Base-by-base conservation (phyloP, 2,329 filamentous ascomycete genomes). In the Aspergillus ochraceoroseus region DNA sequence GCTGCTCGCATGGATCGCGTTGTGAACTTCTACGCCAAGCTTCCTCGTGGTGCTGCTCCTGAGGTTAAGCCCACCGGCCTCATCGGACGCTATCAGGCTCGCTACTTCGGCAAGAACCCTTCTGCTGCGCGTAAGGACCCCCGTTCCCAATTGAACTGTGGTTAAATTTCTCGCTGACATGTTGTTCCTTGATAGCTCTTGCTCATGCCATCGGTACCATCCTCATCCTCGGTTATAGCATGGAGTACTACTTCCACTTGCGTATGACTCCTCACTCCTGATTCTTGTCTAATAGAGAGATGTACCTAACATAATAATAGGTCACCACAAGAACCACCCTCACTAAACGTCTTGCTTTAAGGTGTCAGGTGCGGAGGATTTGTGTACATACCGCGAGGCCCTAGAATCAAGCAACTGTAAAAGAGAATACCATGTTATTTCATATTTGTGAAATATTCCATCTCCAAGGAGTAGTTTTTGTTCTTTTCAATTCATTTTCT, bases 211-310 rank as follows among this genome's bases (percentile, higher is more conserved):
- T 98, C 59, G 82, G 77, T 57, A 75, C 80, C 64, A 73, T 98
- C 49, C 72, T 95, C 53, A 70, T 80, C 54, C 66, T 96, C 57
- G 90, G 92, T 62, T 98, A 98, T 72, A 85, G 85, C 59, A 87
- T 96, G 75, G 89, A 95, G 76, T 98, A 98, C 83, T 96, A 98
- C 80, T 96, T 94, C 86, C 94, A 98, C 74, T 79, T 98, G 63
- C 87, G 92, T 98, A 82, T 71, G 87, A 81, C 19, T 30, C 15
- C 32, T 28, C 11, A 8, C 40, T 41, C 34, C 13, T 7, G 14
- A 11, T 30, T n/a, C 4, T 25, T 25, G 2, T 13, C n/a, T 15
- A 19, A 7, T 26, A 9, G 27, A n/a, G 13, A 28, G 11, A 15
- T n/a, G 38, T 25, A n/a, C n/a, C 44, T 48, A 38, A 49, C 33